Percentiles rank a stretch among this genome's conserved stretches.
These are phyloP conservation scores for Pythium monospermum DNA, from an alignment of 352 stramenopile genomes.

Conservation along the genomic window DNA sequence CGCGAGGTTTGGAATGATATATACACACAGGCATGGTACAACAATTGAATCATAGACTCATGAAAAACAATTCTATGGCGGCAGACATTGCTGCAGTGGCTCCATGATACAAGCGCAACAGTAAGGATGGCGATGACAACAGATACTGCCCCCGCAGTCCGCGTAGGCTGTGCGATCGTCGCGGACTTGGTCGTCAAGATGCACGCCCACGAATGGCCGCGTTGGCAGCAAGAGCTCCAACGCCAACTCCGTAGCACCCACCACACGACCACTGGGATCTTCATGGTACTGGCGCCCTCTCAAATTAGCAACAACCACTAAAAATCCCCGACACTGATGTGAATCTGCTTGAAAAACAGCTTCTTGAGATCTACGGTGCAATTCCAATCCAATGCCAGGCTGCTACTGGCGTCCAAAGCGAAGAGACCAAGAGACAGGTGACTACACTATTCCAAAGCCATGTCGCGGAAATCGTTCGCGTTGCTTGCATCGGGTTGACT, in stretches of 20 bases:
- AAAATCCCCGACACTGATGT: background rate
- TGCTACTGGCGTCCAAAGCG: background rate
- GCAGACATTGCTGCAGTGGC: slow-evolving; percentile 18
- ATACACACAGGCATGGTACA: background rate
- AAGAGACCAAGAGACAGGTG: background rate
- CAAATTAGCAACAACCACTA: too few species aligned
- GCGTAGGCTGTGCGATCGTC: slow-evolving; percentile 17
- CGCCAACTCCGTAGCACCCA: slow-evolving; percentile 1
- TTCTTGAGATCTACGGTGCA: slow-evolving; percentile 21
- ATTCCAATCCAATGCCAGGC: slow-evolving; percentile 17
- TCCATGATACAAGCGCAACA: too few species aligned
- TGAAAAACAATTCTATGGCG: background rate
- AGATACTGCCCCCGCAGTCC: slow-evolving; percentile 10
- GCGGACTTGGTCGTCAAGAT: slow-evolving; percentile 21
- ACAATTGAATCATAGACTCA: background rate
- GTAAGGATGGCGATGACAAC: background rate
- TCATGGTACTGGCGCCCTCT: background rate
- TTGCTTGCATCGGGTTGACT: background rate
- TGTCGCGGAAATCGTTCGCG: slow-evolving; percentile 9
- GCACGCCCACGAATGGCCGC: slow-evolving; percentile 11
- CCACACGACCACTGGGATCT: background rate
- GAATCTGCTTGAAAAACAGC: background rate
- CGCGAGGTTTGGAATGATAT: slow-evolving; percentile 27
- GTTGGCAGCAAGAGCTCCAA: slow-evolving; percentile 20
- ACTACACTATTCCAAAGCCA: slow-evolving; percentile 5